Percentiles rank a stretch among this genome's conserved stretches.
Conservation (phyloP, 208 protist species). For the Acanthamoeba healyi region DNA sequence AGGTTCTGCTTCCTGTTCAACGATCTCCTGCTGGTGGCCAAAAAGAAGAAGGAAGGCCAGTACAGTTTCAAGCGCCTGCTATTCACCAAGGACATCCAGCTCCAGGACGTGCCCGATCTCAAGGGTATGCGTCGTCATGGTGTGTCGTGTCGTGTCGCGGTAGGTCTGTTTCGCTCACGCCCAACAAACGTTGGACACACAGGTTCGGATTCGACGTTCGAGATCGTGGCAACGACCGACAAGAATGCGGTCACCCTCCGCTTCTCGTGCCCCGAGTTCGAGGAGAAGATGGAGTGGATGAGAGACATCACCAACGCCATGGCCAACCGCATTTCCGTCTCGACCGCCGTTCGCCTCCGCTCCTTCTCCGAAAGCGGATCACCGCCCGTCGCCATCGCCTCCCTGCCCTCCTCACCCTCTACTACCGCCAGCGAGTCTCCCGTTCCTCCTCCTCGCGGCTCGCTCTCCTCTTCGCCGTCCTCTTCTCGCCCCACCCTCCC, state of each 20-base stretch:
- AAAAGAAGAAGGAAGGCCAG: conserved; percentile 4
- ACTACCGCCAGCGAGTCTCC: too few species aligned
- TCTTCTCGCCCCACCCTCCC: too few species aligned
- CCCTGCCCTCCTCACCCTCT: too few species aligned
- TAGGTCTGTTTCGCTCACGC: not conserved
- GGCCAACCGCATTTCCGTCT: conserved; percentile 33
- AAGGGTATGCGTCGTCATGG: too few species aligned
- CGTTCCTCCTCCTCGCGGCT: too few species aligned
- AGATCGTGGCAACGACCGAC: conserved; percentile 4
- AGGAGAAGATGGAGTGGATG: conserved; percentile 64
- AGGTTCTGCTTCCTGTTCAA: conserved; percentile 51
- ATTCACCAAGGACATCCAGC: conserved; percentile 9
- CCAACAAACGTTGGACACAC: not conserved
- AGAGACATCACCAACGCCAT: conserved; percentile 23
- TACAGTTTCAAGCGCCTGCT: conserved; percentile 12
- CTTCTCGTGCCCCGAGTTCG: conserved; percentile 1
- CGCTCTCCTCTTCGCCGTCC: too few species aligned
- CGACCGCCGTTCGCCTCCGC: not conserved
- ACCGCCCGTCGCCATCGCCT: too few species aligned
- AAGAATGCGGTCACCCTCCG: not conserved
- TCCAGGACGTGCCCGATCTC: conserved; percentile 11
- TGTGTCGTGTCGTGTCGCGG: too few species aligned
- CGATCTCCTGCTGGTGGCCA: conserved; percentile 3
- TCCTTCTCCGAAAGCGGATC: not conserved
- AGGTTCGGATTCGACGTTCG: not conserved